Conservation (phyloP, 2,329 filamentous ascomycete genomes). For the Westerdykella ornata region DNA sequence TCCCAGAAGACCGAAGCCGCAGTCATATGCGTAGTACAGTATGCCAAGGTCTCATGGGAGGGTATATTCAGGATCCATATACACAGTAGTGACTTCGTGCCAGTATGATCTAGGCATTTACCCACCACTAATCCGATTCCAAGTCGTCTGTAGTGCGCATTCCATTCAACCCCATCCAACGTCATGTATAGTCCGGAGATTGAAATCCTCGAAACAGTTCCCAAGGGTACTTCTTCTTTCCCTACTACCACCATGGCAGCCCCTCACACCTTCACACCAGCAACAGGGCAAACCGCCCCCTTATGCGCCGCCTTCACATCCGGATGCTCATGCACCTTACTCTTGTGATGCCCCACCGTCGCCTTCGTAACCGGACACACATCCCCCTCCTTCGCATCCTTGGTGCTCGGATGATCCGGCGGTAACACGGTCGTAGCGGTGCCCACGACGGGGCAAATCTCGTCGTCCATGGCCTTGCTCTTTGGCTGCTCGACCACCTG, state of each 20-base stretch:
- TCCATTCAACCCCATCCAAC: too few relatives aligned
- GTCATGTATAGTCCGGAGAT: too few relatives aligned
- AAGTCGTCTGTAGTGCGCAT: too few relatives aligned
- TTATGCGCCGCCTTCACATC: conserved; percentile 34
- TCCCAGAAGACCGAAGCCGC: too few relatives aligned
- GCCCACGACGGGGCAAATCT: conserved; percentile 42
- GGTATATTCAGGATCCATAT: too few relatives aligned
- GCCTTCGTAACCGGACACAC: conserved; percentile 43
- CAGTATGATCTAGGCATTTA: too few relatives aligned
- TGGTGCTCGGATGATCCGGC: conserved; percentile 39
- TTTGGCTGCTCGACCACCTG: conserved; percentile 31
- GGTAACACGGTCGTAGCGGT: conserved; percentile 39
- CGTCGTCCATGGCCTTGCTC: conserved; percentile 38
- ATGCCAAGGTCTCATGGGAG: too few relatives aligned
- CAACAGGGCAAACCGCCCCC: conserved; percentile 40
- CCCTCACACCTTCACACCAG: conserved; percentile 24
- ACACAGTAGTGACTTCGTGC: too few relatives aligned
- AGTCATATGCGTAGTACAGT: too few relatives aligned
- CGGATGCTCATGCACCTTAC: conserved; percentile 39
- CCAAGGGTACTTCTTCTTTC: too few relatives aligned
- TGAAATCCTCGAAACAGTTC: too few relatives aligned
- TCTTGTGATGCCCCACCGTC: conserved; percentile 39
- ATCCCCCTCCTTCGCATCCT: conserved; percentile 33
- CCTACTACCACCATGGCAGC: background rate
- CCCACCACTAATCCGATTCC: too few relatives aligned